Percentiles rank a stretch among this genome's conserved stretches.
These are phyloP conservation scores for Periglandula ipomoeae DNA, from an alignment of 2,329 filamentous ascomycete genomes.

Conservation along the genomic window DNA sequence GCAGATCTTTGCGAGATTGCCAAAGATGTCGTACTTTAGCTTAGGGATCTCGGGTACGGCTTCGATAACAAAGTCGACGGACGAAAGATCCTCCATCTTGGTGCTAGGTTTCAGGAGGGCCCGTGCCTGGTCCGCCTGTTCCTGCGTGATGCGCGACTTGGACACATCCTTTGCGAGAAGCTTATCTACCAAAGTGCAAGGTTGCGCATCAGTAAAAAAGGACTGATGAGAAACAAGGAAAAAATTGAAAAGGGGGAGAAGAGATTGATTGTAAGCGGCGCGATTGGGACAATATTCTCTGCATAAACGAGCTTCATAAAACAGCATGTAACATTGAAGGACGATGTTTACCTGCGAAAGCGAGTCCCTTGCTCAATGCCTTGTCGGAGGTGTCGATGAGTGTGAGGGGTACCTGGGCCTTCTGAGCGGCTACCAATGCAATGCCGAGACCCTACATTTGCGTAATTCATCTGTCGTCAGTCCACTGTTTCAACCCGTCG, in stretches of 20 bases:
- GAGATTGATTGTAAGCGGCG: not conserved
- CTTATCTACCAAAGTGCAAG: constrained; percentile 55
- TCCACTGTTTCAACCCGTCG: constrained; percentile 1
- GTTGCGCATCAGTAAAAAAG: not conserved
- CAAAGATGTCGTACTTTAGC: constrained; percentile 84
- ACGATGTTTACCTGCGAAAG: constrained; percentile 62
- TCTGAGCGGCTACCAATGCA: constrained; percentile 84
- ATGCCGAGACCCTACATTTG: constrained; percentile 74
- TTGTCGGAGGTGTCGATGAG: constrained; percentile 77
- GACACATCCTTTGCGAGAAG: constrained; percentile 86
- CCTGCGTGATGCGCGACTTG: constrained; percentile 77
- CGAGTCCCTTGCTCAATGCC: constrained; percentile 79
- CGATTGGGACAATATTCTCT: not conserved
- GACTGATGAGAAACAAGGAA: not conserved
- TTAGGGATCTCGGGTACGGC: constrained; percentile 87
- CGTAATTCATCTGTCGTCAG: not conserved
- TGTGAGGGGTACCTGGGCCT: constrained; percentile 72
- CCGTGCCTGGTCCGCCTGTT: constrained; percentile 66
- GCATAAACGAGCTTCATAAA: not conserved
- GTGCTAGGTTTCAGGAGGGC: constrained; percentile 61
- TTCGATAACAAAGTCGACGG: constrained; percentile 96
- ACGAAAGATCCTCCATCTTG: constrained; percentile 64
- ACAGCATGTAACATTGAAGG: not conserved
- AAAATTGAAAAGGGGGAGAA: not conserved
- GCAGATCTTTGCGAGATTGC: constrained; percentile 70